These are phyloP conservation scores for Lavandula angustifolia DNA, from an alignment of 257 asterid genomes.

Conservation along the genomic window DNA sequence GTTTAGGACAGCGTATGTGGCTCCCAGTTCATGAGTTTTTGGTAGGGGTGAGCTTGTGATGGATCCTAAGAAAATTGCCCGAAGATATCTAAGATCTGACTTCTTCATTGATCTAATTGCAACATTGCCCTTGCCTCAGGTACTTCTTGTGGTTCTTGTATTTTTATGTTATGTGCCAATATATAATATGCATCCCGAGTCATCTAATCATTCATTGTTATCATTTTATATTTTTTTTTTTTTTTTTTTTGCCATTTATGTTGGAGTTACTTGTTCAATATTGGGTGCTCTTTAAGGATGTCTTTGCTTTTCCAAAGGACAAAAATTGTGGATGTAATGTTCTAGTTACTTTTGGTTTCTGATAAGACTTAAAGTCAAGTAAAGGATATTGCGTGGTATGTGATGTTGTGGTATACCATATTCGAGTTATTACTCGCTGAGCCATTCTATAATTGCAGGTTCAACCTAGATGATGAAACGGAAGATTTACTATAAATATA, in stretches of 20 bases:
- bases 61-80: slow-evolving; percentile 86
- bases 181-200: background rate
- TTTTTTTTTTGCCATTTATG: background rate
- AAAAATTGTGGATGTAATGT: slow-evolving; percentile 1
- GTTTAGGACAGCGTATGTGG: slow-evolving; percentile 91
- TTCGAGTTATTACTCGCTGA: slow-evolving; percentile 6
- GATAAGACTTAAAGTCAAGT: background rate
- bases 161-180: background rate
- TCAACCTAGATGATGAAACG: slow-evolving; percentile 4
- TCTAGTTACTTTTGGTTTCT: slow-evolving; percentile 4
- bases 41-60: slow-evolving; percentile 99
- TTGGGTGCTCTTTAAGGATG: background rate
- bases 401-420: background rate
- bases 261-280: background rate
- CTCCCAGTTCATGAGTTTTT: slow-evolving; percentile 89
- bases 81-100: slow-evolving; percentile 69
- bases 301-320: slow-evolving; percentile 12
- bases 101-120: slow-evolving; percentile 87
- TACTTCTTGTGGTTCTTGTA: slow-evolving; percentile 31
- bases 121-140: slow-evolving; percentile 95
- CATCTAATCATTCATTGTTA: slow-evolving; percentile 10
- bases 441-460: background rate
- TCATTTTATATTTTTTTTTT: background rate
- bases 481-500: background rate
- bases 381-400: background rate